phyloP scores from a whole-genome alignment of 352 stramenopile species.

The Phytophthora tentaculata region DNA sequence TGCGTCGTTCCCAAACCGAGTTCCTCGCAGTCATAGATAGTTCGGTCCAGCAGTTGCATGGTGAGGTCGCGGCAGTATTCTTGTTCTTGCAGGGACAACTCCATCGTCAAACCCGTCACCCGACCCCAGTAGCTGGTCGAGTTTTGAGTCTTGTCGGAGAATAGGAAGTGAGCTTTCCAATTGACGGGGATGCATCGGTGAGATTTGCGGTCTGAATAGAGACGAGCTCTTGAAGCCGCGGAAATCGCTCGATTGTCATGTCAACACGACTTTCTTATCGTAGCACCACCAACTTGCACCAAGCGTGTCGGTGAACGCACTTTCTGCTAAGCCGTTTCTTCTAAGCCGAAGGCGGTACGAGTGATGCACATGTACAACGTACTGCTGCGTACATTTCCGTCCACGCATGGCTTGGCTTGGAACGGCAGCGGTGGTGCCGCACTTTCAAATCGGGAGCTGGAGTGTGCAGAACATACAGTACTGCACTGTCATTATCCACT shows the following conservation, averaged over 20 bases:
- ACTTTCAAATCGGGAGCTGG: neutral
- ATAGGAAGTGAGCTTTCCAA: conserved; percentile 8
- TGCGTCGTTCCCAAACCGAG: conserved; percentile 23
- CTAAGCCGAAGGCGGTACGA: no score
- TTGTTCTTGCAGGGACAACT: conserved; percentile 28
- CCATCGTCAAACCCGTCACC: conserved; percentile 16
- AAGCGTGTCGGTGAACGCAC: neutral
- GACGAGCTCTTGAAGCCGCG: neutral
- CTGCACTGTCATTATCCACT: neutral
- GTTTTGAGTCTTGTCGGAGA: conserved; percentile 3
- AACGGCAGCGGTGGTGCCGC: neutral
- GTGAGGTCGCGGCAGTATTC: conserved; percentile 28
- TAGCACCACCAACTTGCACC: neutral
- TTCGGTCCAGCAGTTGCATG: conserved; percentile 35
- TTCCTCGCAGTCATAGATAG: conserved; percentile 34
- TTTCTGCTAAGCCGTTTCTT: neutral
- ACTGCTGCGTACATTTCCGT: no score
- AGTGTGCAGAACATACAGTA: neutral
- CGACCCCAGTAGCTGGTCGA: neutral
- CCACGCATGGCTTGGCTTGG: no score
- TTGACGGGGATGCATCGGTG: neutral
- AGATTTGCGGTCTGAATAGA: conserved; percentile 14
- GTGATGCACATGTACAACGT: no score
- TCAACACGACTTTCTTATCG: neutral
- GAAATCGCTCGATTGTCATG: conserved; percentile 11